Conservation (phyloP, 2,329 filamentous ascomycete genomes). For the Blastomyces silverae region DNA sequence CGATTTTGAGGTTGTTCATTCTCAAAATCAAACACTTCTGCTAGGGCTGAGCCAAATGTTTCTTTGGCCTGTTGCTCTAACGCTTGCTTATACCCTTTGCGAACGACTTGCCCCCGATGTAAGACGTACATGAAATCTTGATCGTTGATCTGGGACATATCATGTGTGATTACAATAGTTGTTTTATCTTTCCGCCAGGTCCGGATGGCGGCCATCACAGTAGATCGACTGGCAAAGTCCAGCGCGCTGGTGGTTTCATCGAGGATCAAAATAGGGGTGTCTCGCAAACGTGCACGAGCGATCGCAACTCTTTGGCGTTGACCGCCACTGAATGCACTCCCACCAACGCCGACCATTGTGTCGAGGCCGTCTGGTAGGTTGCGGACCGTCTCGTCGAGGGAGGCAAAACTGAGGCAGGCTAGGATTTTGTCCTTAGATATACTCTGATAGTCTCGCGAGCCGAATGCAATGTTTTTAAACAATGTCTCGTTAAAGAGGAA, state of each 20-base stretch:
- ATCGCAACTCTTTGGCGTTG: conserved; percentile 77
- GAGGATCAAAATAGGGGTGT: conserved; percentile 73
- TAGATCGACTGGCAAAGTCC: conserved; percentile 61
- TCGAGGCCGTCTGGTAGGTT: conserved; percentile 63
- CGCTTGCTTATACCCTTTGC: conserved; percentile 58
- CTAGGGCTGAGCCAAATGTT: conserved; percentile 13
- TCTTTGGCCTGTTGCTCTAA: conserved; percentile 41
- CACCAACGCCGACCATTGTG: conserved; percentile 64
- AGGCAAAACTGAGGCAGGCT: conserved; percentile 58
- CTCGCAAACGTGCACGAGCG: conserved; percentile 67
- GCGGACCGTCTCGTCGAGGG: conserved; percentile 61
- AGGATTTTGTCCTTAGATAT: conserved; percentile 53
- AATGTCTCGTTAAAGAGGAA: conserved; percentile 76
- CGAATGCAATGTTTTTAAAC: conserved; percentile 69
- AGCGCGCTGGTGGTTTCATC: conserved; percentile 86
- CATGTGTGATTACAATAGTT: conserved; percentile 89
- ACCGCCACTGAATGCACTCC: conserved; percentile 69
- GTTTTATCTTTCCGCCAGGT: conserved; percentile 73
- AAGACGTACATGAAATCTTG: conserved; percentile 76
- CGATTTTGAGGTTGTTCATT: neutral
- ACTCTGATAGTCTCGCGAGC: conserved; percentile 46
- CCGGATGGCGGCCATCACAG: conserved; percentile 68
- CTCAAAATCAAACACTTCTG: neutral
- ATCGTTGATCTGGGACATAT: conserved; percentile 65
- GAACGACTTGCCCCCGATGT: conserved; percentile 59